Conservation (phyloP, 164 flowering plant species). For the Sextonia rubra region DNA sequence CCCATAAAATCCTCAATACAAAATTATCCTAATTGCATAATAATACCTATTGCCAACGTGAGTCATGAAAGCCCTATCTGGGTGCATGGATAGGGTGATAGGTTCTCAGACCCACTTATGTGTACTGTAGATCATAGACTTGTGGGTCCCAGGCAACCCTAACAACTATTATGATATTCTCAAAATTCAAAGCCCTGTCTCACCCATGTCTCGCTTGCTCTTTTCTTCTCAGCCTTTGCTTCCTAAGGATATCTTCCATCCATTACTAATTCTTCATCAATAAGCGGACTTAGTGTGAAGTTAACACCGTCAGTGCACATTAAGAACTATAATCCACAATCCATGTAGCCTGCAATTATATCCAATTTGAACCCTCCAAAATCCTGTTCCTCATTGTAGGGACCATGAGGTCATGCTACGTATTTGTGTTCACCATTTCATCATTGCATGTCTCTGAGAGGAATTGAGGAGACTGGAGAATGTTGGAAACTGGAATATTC, state of each 20-base stretch:
- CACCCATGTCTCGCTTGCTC: background rate
- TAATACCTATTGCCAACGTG: no score
- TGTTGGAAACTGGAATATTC: no score
- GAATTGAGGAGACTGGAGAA: no score
- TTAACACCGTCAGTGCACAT: no score
- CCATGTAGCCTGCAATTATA: background rate
- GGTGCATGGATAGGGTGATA: background rate
- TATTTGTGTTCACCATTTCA: no score
- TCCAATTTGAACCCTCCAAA: background rate
- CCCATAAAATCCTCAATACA: no score
- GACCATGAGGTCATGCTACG: background rate
- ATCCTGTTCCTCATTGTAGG: background rate
- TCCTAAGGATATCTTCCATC: background rate
- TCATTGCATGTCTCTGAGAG: no score
- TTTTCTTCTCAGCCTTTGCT: background rate
- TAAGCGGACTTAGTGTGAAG: background rate
- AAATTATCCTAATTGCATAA: no score
- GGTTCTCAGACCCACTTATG: background rate
- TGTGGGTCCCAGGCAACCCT: background rate
- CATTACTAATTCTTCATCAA: background rate
- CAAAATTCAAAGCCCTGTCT: background rate
- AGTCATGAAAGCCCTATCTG: background rate
- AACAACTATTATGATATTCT: background rate
- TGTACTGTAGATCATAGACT: background rate
- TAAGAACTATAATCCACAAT: background rate